Evolutionary conservation across 805 yeast species (phyloP).

Genomic region (Torulaspora quercuum): DNA sequence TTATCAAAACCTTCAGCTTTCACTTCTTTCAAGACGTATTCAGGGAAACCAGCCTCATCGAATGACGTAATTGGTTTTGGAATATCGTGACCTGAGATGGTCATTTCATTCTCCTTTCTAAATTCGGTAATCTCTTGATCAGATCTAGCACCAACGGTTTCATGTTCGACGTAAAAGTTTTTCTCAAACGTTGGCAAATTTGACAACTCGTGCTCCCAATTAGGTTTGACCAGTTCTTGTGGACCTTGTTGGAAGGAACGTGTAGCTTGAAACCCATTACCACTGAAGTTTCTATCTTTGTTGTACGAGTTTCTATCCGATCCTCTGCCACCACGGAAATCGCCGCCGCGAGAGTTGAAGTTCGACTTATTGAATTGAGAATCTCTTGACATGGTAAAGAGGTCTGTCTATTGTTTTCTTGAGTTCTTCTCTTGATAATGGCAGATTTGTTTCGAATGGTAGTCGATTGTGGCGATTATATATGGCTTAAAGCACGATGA

Average conservation of each 20-base stretch:
- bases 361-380: slow-evolving; percentile 38
- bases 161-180: slow-evolving; percentile 88
- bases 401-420: neutral
- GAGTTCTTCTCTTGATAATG: neutral
- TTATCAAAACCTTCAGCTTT: slow-evolving; percentile 86
- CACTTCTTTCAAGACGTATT: slow-evolving; percentile 84
- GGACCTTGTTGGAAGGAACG: slow-evolving; percentile 24
- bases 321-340: slow-evolving; percentile 40
- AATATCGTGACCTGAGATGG: slow-evolving; percentile 73
- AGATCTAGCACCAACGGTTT: slow-evolving; percentile 68
- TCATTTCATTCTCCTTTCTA: slow-evolving; percentile 85
- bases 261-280: slow-evolving; percentile 35
- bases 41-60: slow-evolving; percentile 98
- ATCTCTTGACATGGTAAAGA: slow-evolving; percentile 28
- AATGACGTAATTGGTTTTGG: slow-evolving; percentile 92
- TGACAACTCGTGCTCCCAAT: slow-evolving; percentile 64
- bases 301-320: slow-evolving; percentile 39
- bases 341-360: slow-evolving; percentile 41
- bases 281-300: slow-evolving; percentile 39
- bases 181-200: slow-evolving; percentile 86
- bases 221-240: slow-evolving; percentile 51
- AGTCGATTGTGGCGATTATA: slow-evolving; percentile 2
- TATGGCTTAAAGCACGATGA: slow-evolving; percentile 9
- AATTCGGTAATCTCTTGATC: slow-evolving; percentile 69
- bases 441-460: neutral